phyloP scores from a whole-genome alignment of 78 protist species.

The Tieghemostelium lacteum region DNA sequence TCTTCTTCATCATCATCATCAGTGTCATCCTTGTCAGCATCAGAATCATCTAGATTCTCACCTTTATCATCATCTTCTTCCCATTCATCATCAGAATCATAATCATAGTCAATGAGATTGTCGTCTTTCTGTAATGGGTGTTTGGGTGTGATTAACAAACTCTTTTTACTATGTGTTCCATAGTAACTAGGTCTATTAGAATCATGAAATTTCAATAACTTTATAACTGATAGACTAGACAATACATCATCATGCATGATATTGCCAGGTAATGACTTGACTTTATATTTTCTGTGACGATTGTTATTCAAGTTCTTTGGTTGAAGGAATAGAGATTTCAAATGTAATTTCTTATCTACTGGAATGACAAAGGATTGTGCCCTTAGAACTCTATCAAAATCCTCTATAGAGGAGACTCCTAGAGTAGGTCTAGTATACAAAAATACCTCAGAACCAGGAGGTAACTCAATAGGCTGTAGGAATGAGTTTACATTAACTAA shows the following conservation, averaged over 20 bases:
- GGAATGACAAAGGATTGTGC: background rate
- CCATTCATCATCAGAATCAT: constrained; percentile 73
- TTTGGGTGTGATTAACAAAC: constrained; percentile 10
- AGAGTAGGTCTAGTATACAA: background rate
- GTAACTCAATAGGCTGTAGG: constrained; percentile 64
- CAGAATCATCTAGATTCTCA: background rate
- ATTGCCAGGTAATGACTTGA: constrained; percentile 33
- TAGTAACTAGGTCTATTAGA: constrained; percentile 44
- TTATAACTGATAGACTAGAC: background rate
- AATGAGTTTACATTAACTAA: background rate
- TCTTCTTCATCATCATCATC: constrained; percentile 24
- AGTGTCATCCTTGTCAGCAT: constrained; percentile 33
- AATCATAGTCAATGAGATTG: constrained; percentile 17
- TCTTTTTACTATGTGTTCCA: constrained; percentile 30
- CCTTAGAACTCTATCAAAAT: background rate
- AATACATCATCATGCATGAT: constrained; percentile 42
- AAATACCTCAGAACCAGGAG: constrained; percentile 11
- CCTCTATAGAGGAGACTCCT: background rate
- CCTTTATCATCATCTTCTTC: constrained; percentile 49
- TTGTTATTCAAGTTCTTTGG: background rate
- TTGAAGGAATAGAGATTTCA: background rate
- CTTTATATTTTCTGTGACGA: background rate
- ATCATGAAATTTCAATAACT: constrained; percentile 59
- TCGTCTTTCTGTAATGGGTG: constrained; percentile 41
- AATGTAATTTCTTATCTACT: background rate